Evolutionary conservation across 176 grass and related monocot species (phyloP).

Genomic region (Stipa capillata): DNA sequence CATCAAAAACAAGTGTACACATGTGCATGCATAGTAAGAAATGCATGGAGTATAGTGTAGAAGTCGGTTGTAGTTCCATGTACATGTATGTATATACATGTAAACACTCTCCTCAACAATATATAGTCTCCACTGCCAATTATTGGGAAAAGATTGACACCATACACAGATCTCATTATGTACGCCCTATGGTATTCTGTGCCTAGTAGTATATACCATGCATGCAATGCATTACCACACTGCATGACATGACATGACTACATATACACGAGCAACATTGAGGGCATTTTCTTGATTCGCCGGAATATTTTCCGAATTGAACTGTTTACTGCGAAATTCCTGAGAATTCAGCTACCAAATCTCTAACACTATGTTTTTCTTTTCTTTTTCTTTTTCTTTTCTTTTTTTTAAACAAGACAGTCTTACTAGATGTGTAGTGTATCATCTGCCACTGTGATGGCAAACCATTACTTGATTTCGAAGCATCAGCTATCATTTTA

Average conservation of each 20-base stretch:
- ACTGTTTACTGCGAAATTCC: no score
- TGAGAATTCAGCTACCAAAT: background rate
- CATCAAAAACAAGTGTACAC: background rate
- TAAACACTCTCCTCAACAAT: background rate
- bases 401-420: no score
- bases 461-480: background rate
- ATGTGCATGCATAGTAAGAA: background rate
- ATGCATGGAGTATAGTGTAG: background rate
- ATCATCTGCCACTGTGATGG: background rate
- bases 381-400: no score
- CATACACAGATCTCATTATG: background rate
- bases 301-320: no score
- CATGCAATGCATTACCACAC: background rate
- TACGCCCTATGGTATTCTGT: conserved; percentile 26
- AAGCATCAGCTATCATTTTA: background rate
- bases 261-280: background rate
- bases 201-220: background rate
- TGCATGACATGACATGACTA: conserved; percentile 2
- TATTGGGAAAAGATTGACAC: conserved; percentile 30
- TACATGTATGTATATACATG: background rate
- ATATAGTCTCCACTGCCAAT: background rate
- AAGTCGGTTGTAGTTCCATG: background rate
- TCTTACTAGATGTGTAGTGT: no score
- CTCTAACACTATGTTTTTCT: no score
- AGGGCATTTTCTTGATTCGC: no score